Evolutionary conservation across 257 asterid genomes (phyloP), one percentile per base, ranked within the genome.

Genomic region (Primulina tabacum): DNA sequence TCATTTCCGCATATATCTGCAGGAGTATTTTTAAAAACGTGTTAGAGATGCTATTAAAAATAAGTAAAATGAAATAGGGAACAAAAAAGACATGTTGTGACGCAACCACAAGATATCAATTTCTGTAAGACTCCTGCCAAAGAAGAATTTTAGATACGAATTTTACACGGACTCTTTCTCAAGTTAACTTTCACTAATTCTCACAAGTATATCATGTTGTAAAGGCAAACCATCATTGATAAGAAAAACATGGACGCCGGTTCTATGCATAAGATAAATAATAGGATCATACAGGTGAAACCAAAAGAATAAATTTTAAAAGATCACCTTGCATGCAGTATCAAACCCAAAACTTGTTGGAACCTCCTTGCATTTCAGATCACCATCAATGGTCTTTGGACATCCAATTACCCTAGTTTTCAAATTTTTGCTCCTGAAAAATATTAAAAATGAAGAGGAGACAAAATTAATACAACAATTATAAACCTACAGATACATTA

Each of bases 341-440:
- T 89, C 96, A 73, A 89, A 89, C 34, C 96, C 96, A 66, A 89
- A 89, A 80, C 96, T 89, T 66, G 76, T 66, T 69, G 96, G 96
- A 61, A 89, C 96, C 80, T 89, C 92, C 68, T 86, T 86, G 76
- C 81, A 78, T 79, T 88, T 88, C 73, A 88, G 85, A 74, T 88
- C 96, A 65, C 96, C 96, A 32, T 88, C 96, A 57, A 88, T 88
- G 65, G 96, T 88, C 81, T 88, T 89, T n/a, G 96, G 96, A 64
- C 96, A 89, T 78, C 96, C 96, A 60, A 89, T 77, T 26, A 89
- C 96, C 59, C 75, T 85, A 29, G 92, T 82, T 80, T 89, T 89
- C 84, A 88, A 17, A 53, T 86, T 86, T 72, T 84, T 86, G 60
- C 87, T 73, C 87, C 95, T 88, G 83, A 52, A 63, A 75, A 62